These are phyloP conservation scores for Silene noctiflora DNA, from an alignment of 179 eudicot genomes.

Conservation along the genomic window DNA sequence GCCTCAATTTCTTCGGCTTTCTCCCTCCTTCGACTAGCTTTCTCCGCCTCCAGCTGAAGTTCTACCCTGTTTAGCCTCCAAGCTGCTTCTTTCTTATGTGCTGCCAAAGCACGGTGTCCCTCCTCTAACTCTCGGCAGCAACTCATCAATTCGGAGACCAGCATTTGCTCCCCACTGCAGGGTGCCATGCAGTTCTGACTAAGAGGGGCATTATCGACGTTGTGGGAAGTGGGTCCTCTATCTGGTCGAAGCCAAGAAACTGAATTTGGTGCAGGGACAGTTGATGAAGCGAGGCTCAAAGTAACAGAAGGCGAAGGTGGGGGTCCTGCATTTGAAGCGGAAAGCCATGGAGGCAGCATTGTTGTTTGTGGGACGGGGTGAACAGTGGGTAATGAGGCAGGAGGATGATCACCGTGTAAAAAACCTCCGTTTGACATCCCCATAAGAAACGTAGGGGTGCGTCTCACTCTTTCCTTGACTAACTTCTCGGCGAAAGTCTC, in stretches of 20 bases:
- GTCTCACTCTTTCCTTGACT: constrained; percentile 45
- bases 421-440: constrained; percentile 44
- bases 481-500: constrained; percentile 80
- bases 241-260: constrained; percentile 60
- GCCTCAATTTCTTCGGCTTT: constrained; percentile 70
- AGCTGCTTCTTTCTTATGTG: constrained; percentile 81
- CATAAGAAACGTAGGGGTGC: constrained; percentile 30
- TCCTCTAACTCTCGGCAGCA: constrained; percentile 79
- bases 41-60: constrained; percentile 81
- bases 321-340: constrained; percentile 42
- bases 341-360: constrained; percentile 77
- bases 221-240: constrained; percentile 24
- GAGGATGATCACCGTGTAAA: constrained; percentile 39
- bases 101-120: constrained; percentile 67
- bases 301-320: constrained; percentile 78
- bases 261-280: constrained; percentile 32
- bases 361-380: constrained; percentile 26
- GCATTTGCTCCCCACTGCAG: constrained; percentile 32
- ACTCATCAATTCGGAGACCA: constrained; percentile 54
- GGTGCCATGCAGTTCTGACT: constrained; percentile 29
- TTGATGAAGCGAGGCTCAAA: constrained; percentile 56
- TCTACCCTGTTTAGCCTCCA: constrained; percentile 84
- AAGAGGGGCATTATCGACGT: constrained; percentile 8
- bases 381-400: constrained; percentile 10
- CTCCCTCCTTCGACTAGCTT: constrained; percentile 58